Evolutionary conservation across 768 basidiomycete species (phyloP).

Genomic region (Pleurotus citrinopileatus): DNA sequence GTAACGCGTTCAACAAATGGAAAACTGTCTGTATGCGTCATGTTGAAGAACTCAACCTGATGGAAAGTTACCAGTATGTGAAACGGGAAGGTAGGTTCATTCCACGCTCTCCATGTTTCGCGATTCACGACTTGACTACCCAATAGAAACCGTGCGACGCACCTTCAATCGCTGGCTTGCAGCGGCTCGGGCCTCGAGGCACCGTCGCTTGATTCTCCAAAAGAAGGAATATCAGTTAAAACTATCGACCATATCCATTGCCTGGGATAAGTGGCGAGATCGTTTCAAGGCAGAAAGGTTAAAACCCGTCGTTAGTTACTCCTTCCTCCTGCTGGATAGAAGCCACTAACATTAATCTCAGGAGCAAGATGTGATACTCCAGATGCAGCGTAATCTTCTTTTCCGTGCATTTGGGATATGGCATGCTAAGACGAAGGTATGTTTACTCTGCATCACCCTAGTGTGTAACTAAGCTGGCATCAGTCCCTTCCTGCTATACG

Average conservation of each 20-base stretch:
- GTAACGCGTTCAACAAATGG: slow-evolving; percentile 68
- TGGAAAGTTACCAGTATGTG: slow-evolving; percentile 81
- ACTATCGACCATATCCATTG: slow-evolving; percentile 42
- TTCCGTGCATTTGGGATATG: slow-evolving; percentile 72
- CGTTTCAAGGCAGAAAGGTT: slow-evolving; percentile 63
- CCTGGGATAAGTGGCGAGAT: slow-evolving; percentile 83
- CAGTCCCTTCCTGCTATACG: slow-evolving; percentile 80
- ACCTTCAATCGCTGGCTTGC: slow-evolving; percentile 71
- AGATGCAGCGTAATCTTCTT: slow-evolving; percentile 56
- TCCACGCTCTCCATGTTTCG: not conserved
- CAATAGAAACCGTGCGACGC: slow-evolving; percentile 60
- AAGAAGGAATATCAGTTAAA: slow-evolving; percentile 64
- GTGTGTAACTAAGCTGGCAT: not conserved
- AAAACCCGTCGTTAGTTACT: slow-evolving; percentile 54
- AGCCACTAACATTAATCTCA: slow-evolving; percentile 21
- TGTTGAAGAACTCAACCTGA: slow-evolving; percentile 69
- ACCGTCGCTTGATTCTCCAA: slow-evolving; percentile 56
- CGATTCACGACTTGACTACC: not conserved
- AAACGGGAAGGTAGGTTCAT: slow-evolving; percentile 67
- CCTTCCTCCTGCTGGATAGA: not conserved
- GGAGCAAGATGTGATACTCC: slow-evolving; percentile 60
- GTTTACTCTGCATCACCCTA: slow-evolving; percentile 14
- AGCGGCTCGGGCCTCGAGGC: slow-evolving; percentile 56
- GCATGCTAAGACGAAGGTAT: slow-evolving; percentile 72
- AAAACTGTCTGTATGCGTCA: slow-evolving; percentile 57